Conservation (phyloP, 2,329 filamentous ascomycete genomes). For the Mariannaea elegans region DNA sequence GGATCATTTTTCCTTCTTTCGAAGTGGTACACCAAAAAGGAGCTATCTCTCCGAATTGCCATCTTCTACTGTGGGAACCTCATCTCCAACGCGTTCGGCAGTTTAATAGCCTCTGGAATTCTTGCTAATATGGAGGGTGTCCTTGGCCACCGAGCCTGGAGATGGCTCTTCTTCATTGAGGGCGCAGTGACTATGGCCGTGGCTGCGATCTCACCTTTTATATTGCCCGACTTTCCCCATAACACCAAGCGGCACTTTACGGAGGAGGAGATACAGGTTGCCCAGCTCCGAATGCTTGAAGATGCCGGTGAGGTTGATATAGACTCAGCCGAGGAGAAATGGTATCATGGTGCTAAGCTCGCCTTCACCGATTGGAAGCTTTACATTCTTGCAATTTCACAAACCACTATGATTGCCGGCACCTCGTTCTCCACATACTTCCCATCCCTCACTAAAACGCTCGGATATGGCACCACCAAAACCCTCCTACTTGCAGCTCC, state of each 20-base stretch:
- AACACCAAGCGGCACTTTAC: slow-evolving; percentile 20
- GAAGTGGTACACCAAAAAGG: slow-evolving; percentile 61
- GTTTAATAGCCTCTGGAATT: slow-evolving; percentile 53
- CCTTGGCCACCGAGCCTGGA: slow-evolving; percentile 22
- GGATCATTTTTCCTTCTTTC: slow-evolving; percentile 52
- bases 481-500: slow-evolving; percentile 65
- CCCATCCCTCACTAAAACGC: slow-evolving; percentile 61
- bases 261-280: slow-evolving; percentile 17
- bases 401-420: no score
- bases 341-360: slow-evolving; percentile 37
- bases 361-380: slow-evolving; percentile 37
- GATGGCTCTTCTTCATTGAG: slow-evolving; percentile 28
- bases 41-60: slow-evolving; percentile 50
- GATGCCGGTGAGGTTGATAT: slow-evolving; percentile 28
- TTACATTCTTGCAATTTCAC: slow-evolving; percentile 42
- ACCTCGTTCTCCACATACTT: no score
- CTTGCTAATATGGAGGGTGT: slow-evolving; percentile 40
- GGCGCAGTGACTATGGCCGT: slow-evolving; percentile 17
- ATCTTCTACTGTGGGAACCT: slow-evolving; percentile 52
- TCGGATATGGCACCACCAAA: slow-evolving; percentile 61
- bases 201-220: slow-evolving; percentile 10
- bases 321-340: slow-evolving; percentile 30
- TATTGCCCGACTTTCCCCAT: slow-evolving; percentile 26
- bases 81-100: slow-evolving; percentile 47
- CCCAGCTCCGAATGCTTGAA: slow-evolving; percentile 18